These are phyloP conservation scores for Fragaria iinumae DNA, from an alignment of 306 rosid species.

Conservation along the genomic window DNA sequence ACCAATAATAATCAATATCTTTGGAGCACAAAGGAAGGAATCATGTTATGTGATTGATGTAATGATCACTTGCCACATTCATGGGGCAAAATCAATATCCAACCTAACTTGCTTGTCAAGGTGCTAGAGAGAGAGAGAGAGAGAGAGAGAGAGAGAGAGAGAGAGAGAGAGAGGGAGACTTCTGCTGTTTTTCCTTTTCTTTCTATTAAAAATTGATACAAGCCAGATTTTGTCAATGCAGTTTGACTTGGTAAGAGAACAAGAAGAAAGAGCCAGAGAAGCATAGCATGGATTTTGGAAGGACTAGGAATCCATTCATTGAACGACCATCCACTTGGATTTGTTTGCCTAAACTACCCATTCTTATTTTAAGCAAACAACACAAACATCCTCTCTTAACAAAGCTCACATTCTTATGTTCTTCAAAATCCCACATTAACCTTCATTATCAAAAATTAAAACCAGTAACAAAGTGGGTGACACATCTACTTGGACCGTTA, in stretches of 20 bases:
- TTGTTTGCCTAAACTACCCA: neutral
- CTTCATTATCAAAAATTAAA: neutral
- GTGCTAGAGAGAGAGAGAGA: neutral
- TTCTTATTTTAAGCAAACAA: slow-evolving; percentile 24
- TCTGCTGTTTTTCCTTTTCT: neutral
- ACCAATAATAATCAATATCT: neutral
- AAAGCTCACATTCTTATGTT: neutral
- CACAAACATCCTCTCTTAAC: neutral
- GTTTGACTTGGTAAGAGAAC: slow-evolving; percentile 28
- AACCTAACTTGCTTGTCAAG: slow-evolving; percentile 4
- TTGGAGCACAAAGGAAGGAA: neutral
- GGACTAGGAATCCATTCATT: slow-evolving; percentile 14
- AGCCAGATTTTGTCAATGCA: neutral
- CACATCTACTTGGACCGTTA: neutral
- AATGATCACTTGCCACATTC: neutral
- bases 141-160: no score
- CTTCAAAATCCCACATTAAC: neutral
- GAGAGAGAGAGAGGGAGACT: no score
- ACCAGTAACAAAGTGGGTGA: slow-evolving; percentile 10
- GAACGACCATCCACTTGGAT: slow-evolving; percentile 24
- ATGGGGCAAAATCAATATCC: neutral
- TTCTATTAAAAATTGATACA: neutral
- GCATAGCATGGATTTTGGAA: slow-evolving; percentile 11
- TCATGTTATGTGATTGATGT: neutral
- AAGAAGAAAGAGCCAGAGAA: neutral